phyloP scores from a whole-genome alignment of 2,329 filamentous ascomycete species.

The Aspergillus fructus region DNA sequence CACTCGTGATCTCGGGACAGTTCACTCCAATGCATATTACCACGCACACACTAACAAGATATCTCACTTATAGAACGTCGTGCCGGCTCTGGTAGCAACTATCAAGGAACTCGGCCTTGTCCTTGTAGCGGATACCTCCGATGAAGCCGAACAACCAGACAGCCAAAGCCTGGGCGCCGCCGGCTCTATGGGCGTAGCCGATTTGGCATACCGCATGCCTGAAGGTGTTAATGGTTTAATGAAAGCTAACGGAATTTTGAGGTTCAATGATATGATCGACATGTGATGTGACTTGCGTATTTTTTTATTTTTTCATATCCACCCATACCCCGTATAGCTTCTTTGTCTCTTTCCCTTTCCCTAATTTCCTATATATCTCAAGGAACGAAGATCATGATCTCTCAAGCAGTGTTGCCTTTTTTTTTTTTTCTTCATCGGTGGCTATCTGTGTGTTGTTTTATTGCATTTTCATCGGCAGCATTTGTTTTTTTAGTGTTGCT shows the following conservation, averaged over 20 bases:
- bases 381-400: conserved; percentile 8
- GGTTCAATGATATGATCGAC: conserved; percentile 91
- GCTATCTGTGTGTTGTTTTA: not conserved
- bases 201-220: conserved; percentile 57
- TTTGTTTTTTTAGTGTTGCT: not conserved
- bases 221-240: conserved; percentile 86
- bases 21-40: conserved; percentile 3
- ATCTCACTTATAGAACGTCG: conserved; percentile 67
- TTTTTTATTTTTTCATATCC: conserved; percentile 4
- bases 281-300: conserved; percentile 43
- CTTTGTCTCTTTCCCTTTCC: not conserved
- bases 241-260: conserved; percentile 79
- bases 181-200: conserved; percentile 32
- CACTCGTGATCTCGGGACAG: conserved; percentile 17
- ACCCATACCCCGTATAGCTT: conserved; percentile 5
- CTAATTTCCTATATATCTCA: conserved; percentile 5
- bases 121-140: conserved; percentile 82
- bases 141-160: conserved; percentile 45
- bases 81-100: conserved; percentile 85
- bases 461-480: conserved; percentile 3
- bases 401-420: not conserved
- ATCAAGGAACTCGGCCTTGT: conserved; percentile 94
- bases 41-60: not conserved
- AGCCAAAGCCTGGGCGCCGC: conserved; percentile 22
- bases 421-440: not conserved